A percentile compares a stretch with the other conserved stretches of the same genome.
phyloP scores from a whole-genome alignment of 2,329 filamentous ascomycete species.

The Eutypa lata region DNA sequence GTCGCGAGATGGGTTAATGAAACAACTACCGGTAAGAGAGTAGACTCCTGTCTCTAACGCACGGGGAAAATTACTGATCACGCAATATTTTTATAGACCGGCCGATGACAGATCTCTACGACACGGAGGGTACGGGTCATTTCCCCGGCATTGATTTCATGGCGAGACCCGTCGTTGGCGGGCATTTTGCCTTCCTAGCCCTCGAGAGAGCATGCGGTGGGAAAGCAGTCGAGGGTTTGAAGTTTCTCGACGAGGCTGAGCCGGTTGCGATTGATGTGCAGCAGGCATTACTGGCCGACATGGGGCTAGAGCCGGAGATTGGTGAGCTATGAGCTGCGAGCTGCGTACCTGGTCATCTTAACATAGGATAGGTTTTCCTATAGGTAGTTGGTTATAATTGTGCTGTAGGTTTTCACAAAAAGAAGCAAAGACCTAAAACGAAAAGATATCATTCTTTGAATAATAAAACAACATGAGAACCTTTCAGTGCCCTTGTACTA shows the following conservation, averaged over 20 bases:
- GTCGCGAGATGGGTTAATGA: constrained; percentile 83
- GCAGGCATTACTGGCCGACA: constrained; percentile 25
- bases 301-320: constrained; percentile 15
- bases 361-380: too few relatives aligned
- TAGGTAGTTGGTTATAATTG: too few relatives aligned
- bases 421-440: too few relatives aligned
- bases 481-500: too few relatives aligned
- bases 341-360: background rate
- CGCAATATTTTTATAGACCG: constrained; percentile 45
- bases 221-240: constrained; percentile 56
- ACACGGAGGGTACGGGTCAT: constrained; percentile 72
- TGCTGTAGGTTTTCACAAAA: too few relatives aligned
- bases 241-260: constrained; percentile 41
- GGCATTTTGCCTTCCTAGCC: constrained; percentile 83
- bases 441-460: too few relatives aligned
- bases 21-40: constrained; percentile 59
- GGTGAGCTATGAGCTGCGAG: constrained; percentile 21
- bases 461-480: too few relatives aligned
- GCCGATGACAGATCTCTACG: constrained; percentile 78
- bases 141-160: constrained; percentile 76
- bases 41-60: background rate
- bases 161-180: constrained; percentile 78
- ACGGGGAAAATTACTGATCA: constrained; percentile 11
- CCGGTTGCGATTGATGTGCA: constrained; percentile 32
- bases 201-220: constrained; percentile 76